Evolutionary conservation across 75 land plant species (phyloP), one percentile per base, ranked within the genome.

Genomic region (Selaginella tamariscina): DNA sequence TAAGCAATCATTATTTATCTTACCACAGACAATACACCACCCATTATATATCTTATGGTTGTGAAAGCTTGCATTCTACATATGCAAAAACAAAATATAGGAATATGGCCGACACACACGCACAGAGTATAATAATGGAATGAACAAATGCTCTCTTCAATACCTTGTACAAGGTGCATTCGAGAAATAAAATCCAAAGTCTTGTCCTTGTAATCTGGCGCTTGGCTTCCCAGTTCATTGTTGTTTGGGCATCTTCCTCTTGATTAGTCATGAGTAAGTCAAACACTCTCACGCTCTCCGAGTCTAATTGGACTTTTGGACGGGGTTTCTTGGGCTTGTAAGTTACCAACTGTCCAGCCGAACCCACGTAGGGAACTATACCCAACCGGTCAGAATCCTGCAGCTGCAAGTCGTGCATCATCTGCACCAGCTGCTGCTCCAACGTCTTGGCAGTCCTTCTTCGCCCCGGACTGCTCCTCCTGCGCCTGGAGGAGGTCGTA

Each of bases 121-220:
- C n/a, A n/a, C n/a, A n/a, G n/a, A n/a, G n/a, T n/a, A n/a, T n/a
- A n/a, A n/a, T n/a, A n/a, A n/a, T n/a, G n/a, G n/a, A n/a, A n/a
- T n/a, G n/a, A n/a, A n/a, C n/a, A n/a, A n/a, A n/a, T n/a, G 49
- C 5, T 39, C 15, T 27, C 62, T 49, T 56, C 54, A 27, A 8
- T 59, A 94, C 98, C 99, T 91, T 95, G 99, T 18, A 95, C 79
- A 71, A 80, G 80, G 66, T 81, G 96, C 99, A 95, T 95, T 13
- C 85, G 83, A n/a, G 80, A 77, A 64, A 95, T 91, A 73, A 95
- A 95, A 57, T 78, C 77, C 24, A 83, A 83, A 15, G 73, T 87
- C 33, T 81, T 75, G 27, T 81, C 82, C 39, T 55, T 80, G 91
- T 88, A 1, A 81, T 64, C 49, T 39, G 32, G 32, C 99, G 73